Conservation (phyloP, 441 rosid species). For the Populus trichocarpa region DNA sequence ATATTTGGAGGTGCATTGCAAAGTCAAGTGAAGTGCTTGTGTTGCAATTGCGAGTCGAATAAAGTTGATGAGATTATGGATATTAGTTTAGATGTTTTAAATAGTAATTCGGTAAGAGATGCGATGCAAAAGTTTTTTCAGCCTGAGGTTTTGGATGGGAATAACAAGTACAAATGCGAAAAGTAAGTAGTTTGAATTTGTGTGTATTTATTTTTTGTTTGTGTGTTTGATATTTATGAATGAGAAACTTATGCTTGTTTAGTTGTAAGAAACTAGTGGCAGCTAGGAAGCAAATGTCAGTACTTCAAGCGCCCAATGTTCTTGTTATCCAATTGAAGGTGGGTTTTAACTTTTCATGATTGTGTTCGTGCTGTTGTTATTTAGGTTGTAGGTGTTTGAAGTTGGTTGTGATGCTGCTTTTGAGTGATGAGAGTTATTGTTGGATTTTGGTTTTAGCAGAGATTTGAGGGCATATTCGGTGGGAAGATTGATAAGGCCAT, state of each 20-base stretch:
- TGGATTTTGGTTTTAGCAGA: constrained; percentile 40
- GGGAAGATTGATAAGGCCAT: constrained; percentile 80
- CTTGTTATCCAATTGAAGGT: constrained; percentile 95
- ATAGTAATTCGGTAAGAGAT: constrained; percentile 65
- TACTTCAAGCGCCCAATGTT: constrained; percentile 82
- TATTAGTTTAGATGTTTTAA: constrained; percentile 77
- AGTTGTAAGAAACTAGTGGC: constrained; percentile 94
- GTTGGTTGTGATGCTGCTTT: constrained; percentile 8
- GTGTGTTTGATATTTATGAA: neutral
- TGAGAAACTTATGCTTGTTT: constrained; percentile 31
- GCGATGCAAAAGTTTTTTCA: constrained; percentile 85
- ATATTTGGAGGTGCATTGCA: constrained; percentile 92
- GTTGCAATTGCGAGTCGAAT: constrained; percentile 79
- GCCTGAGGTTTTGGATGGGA: constrained; percentile 89
- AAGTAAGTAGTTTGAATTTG: constrained; percentile 43
- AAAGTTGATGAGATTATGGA: constrained; percentile 97
- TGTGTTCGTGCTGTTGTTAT: neutral
- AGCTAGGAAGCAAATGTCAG: constrained; percentile 95
- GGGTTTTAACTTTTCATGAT: constrained; percentile 10
- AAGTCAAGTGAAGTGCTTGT: constrained; percentile 92
- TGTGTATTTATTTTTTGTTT: neutral
- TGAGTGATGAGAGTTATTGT: constrained; percentile 11
- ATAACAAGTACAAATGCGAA: constrained; percentile 86
- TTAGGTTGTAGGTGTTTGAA: neutral
- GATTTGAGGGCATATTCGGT: constrained; percentile 87